Evolutionary conservation across 1,284 basidiomycete genomes (phyloP), one percentile per base, ranked within the genome.

Genomic region (Ganoderma boninense): DNA sequence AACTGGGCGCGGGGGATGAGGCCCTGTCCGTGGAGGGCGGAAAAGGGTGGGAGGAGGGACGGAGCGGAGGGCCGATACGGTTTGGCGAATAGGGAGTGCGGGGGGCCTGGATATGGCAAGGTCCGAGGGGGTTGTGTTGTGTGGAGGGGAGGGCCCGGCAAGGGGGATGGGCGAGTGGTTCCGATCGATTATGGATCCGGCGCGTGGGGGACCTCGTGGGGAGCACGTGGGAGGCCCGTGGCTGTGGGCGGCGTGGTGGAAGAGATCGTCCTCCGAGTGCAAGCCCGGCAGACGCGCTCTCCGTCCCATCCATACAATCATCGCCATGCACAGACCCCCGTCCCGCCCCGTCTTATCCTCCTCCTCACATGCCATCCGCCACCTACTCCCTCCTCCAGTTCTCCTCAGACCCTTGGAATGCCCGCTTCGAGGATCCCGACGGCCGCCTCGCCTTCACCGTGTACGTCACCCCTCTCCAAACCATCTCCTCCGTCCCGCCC

Each of bases 401-500:
- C 76, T 90, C 88, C 23, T 81, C 84, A 62, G 87, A 93, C 78
- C 87, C 88, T 4, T 89, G 90, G 79, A 85, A 84, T 62, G 86
- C 87, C 68, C 80, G 81, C 46, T 92, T 89, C 75, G 85, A 90
- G 77, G 92, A 93, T 77, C 76, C 86, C 11, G 88, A 91, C 72
- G 85, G 87, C 54, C 84, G 86, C 56, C 79, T 83, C 32, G 92
- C 92, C 0, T 93, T 92, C 79, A 87, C 89, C 3, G 79, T 92
- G 92, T 92, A 77, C 74, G 90, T 85, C 20, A 0, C 46, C 54
- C 35, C 7, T 23, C 29, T 35, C 20, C 20, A 59, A 64, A 16
- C 23, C 57, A 42, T 60, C 52, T 35, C 38, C 59, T 64, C 72
- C 29, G 40, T 46, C 38, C 18, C 46, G 40, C 44, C 63, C 54